These are phyloP conservation scores for Zygosaccharomyces pseudorouxii DNA, from an alignment of 805 yeast species.

Conservation along the genomic window DNA sequence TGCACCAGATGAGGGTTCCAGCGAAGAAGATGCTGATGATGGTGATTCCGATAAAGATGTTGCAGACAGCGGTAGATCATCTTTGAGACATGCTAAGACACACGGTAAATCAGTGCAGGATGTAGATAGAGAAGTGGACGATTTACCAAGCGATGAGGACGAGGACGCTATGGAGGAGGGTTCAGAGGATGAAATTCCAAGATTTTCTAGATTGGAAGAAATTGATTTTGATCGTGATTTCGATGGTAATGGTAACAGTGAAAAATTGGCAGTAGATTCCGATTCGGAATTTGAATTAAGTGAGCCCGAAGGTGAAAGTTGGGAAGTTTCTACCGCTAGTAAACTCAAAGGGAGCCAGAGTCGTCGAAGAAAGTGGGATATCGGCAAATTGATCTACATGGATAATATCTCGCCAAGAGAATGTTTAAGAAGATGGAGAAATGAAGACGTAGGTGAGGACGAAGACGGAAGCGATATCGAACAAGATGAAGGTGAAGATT, in stretches of 20 bases:
- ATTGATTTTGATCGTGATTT: constrained; percentile 47
- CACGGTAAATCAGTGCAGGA: constrained; percentile 50
- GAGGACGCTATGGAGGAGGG: constrained; percentile 41
- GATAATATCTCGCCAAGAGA: constrained; percentile 71
- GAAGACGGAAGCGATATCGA: constrained; percentile 42
- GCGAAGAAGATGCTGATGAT: constrained; percentile 35
- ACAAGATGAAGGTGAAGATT: constrained; percentile 43
- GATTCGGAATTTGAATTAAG: constrained; percentile 47
- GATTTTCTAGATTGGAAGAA: constrained; percentile 41
- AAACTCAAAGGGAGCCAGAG: constrained; percentile 50
- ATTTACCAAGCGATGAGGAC: constrained; percentile 41
- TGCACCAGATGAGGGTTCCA: constrained; percentile 40
- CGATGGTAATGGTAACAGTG: constrained; percentile 33
- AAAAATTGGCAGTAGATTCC: constrained; percentile 43
- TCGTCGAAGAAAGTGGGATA: constrained; percentile 61
- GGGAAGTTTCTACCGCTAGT: constrained; percentile 48
- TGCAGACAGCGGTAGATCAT: constrained; percentile 55
- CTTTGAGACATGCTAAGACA: constrained; percentile 57
- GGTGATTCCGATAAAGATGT: constrained; percentile 32
- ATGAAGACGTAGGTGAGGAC: constrained; percentile 44
- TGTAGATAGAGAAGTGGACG: constrained; percentile 44
- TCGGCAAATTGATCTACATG: constrained; percentile 75
- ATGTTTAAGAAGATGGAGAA: constrained; percentile 66
- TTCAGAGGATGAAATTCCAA: constrained; percentile 28
- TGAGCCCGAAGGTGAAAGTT: constrained; percentile 36